Percentiles rank a stretch among this genome's conserved stretches.
Evolutionary conservation across 169 alveolate genomes (phyloP).

Genomic region (Eimeria tenella): DNA sequence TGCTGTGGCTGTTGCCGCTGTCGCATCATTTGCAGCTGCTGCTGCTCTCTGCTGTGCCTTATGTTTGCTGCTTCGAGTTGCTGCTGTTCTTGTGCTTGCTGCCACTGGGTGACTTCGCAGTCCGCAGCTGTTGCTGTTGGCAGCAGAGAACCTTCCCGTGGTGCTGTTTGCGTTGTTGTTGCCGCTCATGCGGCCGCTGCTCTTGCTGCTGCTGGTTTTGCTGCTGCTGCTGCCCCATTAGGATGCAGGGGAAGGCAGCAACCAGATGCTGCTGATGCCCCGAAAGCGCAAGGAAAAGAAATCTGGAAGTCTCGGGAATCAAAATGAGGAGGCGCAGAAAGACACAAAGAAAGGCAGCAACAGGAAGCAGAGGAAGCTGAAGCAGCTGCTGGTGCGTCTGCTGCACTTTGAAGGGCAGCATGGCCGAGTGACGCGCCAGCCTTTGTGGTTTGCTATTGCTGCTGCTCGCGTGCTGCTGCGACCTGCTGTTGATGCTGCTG

Average conservation of each 20-base stretch:
- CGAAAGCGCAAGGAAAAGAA: slow-evolving; percentile 18
- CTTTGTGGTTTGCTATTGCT: not conserved
- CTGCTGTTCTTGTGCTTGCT: not conserved
- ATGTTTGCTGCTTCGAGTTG: not conserved
- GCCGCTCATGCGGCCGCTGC: not conserved
- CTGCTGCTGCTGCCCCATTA: slow-evolving; percentile 3
- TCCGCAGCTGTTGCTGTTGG: not conserved
- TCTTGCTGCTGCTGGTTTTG: not conserved
- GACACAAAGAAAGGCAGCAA: not conserved
- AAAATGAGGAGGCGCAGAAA: not conserved
- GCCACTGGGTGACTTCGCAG: not conserved
- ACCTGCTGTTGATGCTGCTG: not conserved
- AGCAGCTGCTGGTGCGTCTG: slow-evolving; percentile 46
- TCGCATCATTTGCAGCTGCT: not conserved
- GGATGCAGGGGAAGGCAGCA: slow-evolving; percentile 40
- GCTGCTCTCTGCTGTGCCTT: not conserved
- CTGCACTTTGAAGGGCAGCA: too few species aligned
- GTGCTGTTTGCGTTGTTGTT: not conserved
- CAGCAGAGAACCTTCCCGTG: not conserved
- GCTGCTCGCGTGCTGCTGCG: not conserved
- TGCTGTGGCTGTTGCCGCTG: not conserved
- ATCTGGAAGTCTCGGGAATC: not conserved
- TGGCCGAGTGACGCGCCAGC: too few species aligned
- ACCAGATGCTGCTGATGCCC: slow-evolving; percentile 54
- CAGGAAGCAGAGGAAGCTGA: slow-evolving; percentile 44